A percentile compares a stretch with the other conserved stretches of the same genome.
Evolutionary conservation across 768 basidiomycete species (phyloP).

Genomic region (Psilocybe subaeruginosa): DNA sequence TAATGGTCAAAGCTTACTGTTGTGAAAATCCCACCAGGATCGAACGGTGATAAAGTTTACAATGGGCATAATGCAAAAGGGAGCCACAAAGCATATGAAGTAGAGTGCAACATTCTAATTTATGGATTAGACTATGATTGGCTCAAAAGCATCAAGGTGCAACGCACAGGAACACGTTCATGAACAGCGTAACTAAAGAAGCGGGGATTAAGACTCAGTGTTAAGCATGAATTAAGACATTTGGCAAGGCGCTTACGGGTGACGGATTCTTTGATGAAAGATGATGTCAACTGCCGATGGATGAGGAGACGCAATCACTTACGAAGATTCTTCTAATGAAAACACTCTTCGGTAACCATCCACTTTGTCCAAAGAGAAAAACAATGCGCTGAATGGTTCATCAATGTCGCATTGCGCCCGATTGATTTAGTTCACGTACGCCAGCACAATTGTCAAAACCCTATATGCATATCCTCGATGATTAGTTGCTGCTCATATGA

Average conservation of each 20-base stretch:
- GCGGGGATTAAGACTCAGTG: not conserved
- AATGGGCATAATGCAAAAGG: slow-evolving; percentile 67
- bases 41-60: slow-evolving; percentile 75
- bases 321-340: slow-evolving; percentile 79
- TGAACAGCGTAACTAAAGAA: slow-evolving; percentile 62
- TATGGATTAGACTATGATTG: not conserved
- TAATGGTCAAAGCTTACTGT: slow-evolving; percentile 39
- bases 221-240: not conserved
- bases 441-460: slow-evolving; percentile 67
- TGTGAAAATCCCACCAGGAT: slow-evolving; percentile 92
- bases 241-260: slow-evolving; percentile 36
- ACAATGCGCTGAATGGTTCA: slow-evolving; percentile 46
- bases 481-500: slow-evolving; percentile 12
- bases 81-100: slow-evolving; percentile 61
- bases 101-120: slow-evolving; percentile 50
- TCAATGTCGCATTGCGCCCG: not conserved
- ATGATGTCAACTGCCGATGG: slow-evolving; percentile 18
- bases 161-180: slow-evolving; percentile 76
- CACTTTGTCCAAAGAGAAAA: slow-evolving; percentile 66
- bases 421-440: slow-evolving; percentile 45
- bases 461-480: slow-evolving; percentile 36
- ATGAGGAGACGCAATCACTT: slow-evolving; percentile 27
- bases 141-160: not conserved
- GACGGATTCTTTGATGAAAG: slow-evolving; percentile 34
- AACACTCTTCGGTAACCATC: slow-evolving; percentile 79